Evolutionary conservation across 208 protist species (phyloP), one percentile per base, ranked within the genome.

Genomic region (Sergeia podlipaevii): DNA sequence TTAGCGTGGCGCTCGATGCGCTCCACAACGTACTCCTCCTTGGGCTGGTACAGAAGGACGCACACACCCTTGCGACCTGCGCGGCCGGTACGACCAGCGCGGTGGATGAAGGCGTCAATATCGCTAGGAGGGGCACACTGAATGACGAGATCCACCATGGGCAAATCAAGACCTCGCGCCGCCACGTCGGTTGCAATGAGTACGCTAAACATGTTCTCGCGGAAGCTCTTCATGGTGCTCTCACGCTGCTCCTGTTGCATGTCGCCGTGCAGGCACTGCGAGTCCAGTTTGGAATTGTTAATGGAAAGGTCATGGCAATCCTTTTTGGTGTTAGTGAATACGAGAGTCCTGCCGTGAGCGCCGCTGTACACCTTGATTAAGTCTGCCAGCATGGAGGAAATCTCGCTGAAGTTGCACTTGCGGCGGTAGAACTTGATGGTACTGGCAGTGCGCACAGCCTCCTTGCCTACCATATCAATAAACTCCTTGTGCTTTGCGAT

Each of bases 21-120:
- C 60, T 93, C 82, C 45, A 96, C 84, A 47, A 91, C 61, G 65
- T 89, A 90, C 77, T 93, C 83, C 60, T 91, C 83, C 38, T 79
- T 77, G 21, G 72, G 76, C 56, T 90, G 75, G 69, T 96, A 88
- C 13, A 96, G 74, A 48, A 93, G 62, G 51, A 96, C 86, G 57
- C 89, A 96, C 11, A 96, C 84, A 38, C 89, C 89, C 41, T 87
- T 90, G 23, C 89, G 74, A 17, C 89, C 89, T 15, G 96, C 97
- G 48, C 98, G 81, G 17, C 97, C 98, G 0, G 98, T 99, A 60
- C 98, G 74, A 11, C 98, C 98, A 32, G 88, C 88, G 30, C 98
- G 82, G 78, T 99, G 98, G 42, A 99, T 91, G 65, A 99, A 99
- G 47, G 81, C 79, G 55, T 99, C 96, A 43, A 93, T 90, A 43